A percentile compares a stretch with the other conserved stretches of the same genome.
Conservation (phyloP, 768 basidiomycete genomes). For the Lentinula raphanica region DNA sequence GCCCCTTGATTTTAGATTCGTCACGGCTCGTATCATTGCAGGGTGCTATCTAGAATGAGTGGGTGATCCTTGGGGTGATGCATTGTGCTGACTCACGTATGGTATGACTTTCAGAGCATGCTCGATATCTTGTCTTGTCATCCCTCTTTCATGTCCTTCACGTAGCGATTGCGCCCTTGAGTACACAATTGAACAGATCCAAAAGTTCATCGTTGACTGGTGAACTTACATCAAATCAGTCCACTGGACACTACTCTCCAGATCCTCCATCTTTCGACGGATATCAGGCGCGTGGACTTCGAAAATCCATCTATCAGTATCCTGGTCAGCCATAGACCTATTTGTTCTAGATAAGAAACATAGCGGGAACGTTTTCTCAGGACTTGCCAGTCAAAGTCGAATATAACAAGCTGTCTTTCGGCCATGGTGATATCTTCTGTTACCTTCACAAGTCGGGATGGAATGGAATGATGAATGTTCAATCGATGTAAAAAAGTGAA, state of each 20-base stretch:
- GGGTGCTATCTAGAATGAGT: constrained; percentile 63
- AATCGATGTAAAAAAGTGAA: too few relatives aligned
- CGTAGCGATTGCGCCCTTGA: constrained; percentile 61
- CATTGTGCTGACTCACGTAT: constrained; percentile 54
- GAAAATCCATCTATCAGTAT: constrained; percentile 90
- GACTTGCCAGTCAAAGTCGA: constrained; percentile 92
- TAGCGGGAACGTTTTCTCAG: background rate
- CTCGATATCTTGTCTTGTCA: constrained; percentile 71
- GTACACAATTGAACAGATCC: background rate
- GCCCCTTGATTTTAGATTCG: constrained; percentile 57
- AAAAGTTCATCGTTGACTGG: background rate
- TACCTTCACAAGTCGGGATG: too few relatives aligned
- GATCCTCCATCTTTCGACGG: constrained; percentile 72
- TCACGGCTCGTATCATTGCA: constrained; percentile 91
- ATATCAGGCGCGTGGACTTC: constrained; percentile 84
- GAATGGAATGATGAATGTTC: too few relatives aligned
- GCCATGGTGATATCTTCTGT: background rate
- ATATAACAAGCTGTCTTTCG: constrained; percentile 73
- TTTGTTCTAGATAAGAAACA: background rate
- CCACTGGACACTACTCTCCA: constrained; percentile 70
- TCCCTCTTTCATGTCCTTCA: constrained; percentile 66
- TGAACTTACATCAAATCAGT: constrained; percentile 88
- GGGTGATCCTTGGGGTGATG: background rate
- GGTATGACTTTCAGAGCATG: constrained; percentile 76
- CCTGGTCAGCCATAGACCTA: constrained; percentile 92